Conservation (phyloP, 345 rosid genomes). For the Aethionema arabicum region DNA sequence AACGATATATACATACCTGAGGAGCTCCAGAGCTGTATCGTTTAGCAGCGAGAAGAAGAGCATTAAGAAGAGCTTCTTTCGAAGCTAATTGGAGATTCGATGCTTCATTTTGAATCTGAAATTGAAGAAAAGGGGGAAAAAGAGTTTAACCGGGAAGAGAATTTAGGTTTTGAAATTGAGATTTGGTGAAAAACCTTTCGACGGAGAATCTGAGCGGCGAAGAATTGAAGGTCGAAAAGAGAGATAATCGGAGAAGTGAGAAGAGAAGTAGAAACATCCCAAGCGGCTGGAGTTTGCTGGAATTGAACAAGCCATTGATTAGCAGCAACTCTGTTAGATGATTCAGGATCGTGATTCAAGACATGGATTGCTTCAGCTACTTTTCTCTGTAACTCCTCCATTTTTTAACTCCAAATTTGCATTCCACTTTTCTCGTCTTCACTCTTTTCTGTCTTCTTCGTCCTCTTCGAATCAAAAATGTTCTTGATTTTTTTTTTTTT, state of each 20-base stretch:
- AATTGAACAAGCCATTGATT: constrained; percentile 97
- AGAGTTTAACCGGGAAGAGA: constrained; percentile 1
- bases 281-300: constrained; percentile 83
- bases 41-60: constrained; percentile 82
- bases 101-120: constrained; percentile 91
- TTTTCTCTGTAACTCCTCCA: constrained; percentile 74
- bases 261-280: constrained; percentile 90
- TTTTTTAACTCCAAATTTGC: constrained; percentile 24
- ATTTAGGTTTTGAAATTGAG: background rate
- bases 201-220: constrained; percentile 94
- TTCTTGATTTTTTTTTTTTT: background rate
- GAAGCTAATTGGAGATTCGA: constrained; percentile 59
- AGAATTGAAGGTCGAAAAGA: constrained; percentile 77
- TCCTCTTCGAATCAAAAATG: constrained; percentile 17
- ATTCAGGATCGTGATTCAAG: constrained; percentile 82
- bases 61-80: constrained; percentile 78
- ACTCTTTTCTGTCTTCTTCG: background rate
- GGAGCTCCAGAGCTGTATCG: constrained; percentile 86
- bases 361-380: constrained; percentile 91
- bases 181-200: constrained; percentile 58
- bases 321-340: constrained; percentile 92
- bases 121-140: constrained; percentile 10
- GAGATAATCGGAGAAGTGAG: constrained; percentile 68
- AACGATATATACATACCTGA: constrained; percentile 54
- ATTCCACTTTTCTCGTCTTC: constrained; percentile 6